phyloP scores from a whole-genome alignment of 805 yeast species.

The Saccharomycopsis amapae region DNA sequence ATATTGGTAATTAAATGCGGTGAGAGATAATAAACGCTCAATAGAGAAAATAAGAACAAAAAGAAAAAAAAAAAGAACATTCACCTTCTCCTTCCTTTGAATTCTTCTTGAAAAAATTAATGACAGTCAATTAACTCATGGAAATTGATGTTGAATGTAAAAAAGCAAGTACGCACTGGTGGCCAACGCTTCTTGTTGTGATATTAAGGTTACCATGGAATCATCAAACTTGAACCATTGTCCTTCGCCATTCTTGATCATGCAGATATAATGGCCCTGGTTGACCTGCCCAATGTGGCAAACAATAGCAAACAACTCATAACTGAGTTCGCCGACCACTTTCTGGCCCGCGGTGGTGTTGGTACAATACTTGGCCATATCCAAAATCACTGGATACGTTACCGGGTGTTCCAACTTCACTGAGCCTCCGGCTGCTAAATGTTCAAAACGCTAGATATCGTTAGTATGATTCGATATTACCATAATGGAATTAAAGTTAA shows the following conservation, averaged over 20 bases:
- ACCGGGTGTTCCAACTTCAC: constrained; percentile 74
- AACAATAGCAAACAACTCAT: constrained; percentile 81
- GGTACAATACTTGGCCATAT: constrained; percentile 54
- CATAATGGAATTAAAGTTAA: not conserved
- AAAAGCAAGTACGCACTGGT: constrained; percentile 77
- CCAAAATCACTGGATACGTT: constrained; percentile 62
- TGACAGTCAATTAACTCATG: constrained; percentile 2
- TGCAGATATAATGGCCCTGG: constrained; percentile 90
- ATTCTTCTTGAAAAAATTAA: not conserved
- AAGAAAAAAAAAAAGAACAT: too few relatives aligned
- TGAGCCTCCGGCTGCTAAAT: constrained; percentile 34
- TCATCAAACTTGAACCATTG: constrained; percentile 93
- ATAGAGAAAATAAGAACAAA: not conserved
- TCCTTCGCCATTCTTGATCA: constrained; percentile 63
- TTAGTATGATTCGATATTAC: not conserved
- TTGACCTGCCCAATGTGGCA: constrained; percentile 89
- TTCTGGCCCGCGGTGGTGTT: constrained; percentile 20
- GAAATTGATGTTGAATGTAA: constrained; percentile 43
- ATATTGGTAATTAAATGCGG: too few relatives aligned
- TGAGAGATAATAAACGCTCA: too few relatives aligned
- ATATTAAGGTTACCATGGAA: constrained; percentile 62
- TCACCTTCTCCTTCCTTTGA: not conserved
- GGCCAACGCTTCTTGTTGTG: constrained; percentile 56
- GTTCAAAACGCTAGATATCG: constrained; percentile 30
- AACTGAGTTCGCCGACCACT: constrained; percentile 37